Base-by-base conservation (phyloP, 805 yeast species). In the Martiniozyma abietophila region DNA sequence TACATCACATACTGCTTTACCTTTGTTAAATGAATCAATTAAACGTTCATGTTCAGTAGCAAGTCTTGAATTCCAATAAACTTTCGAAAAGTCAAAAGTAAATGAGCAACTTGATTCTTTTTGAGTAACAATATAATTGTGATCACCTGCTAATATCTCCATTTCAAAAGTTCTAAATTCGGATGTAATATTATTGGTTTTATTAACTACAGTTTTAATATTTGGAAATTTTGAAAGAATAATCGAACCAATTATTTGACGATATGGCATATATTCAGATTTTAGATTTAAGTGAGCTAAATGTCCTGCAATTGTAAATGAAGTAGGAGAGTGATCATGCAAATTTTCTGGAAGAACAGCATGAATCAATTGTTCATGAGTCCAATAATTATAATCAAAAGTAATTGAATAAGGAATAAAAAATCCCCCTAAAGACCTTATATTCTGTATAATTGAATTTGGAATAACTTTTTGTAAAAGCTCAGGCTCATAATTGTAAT, bases 41-140 rank as follows among this genome's bases (percentile, higher is more conserved):
- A 92, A 59, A 39, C 97, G 65, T 30, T 76, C 89, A 56, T 92
- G 99, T 50, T 92, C 99, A 1, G 95, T 83, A 45, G 86, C 89
- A 32, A 92, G 65, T 46, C 98, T 71, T 11, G 96, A 84, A 54
- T 92, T 92, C 99, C 99, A 92, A 58, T 94, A 92, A 5, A 94
- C 98, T 51, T 84, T 82, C 39, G 83, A 73, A 54, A 94, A 92
- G 51, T 92, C 95, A 56, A 92, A 89, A 30, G 64, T 71, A 60
- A 92, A 92, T 8, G 63, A 57, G 62, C 99, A 89, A 23, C 83
- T 83, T 39, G 88, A 74, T 54, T 92, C 98, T 42, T 68, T 73
- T 56, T 89, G 96, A 43, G 82, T 82, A 11, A 89, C 98, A 24
- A 73, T 52, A 42, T 82, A 73, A 44, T 81, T 73, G 24, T 71